Evolutionary conservation across 192 early-diverging fungal species (phyloP), one percentile per base, ranked within the genome.

Genomic region (Mortierella hygrophila): DNA sequence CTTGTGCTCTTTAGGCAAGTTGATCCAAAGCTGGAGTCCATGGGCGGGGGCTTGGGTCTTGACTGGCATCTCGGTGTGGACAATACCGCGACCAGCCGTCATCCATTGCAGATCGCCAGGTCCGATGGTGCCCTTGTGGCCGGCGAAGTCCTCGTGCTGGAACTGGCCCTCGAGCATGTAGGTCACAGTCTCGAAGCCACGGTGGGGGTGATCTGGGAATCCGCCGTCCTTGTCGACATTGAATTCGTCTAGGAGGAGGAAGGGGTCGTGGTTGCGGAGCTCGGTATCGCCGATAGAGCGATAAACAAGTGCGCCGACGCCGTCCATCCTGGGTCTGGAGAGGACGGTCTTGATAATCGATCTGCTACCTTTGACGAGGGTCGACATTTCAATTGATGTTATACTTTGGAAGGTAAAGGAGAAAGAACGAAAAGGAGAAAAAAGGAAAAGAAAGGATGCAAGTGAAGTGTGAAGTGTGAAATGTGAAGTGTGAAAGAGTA

Each of bases 271-370:
- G 70, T 76, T 76, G 6, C 75, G 75, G 41, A 76, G 75, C 37
- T 76, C 75, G 41, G 80, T 88, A 8, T 90, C 92, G 46, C 95
- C 95, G 68, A 98, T 94, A 20, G 93, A 91, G 9, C 97, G 92
- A 74, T 94, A 93, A n/a, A 98, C 96, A 70, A 88, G 89, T 44
- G 96, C 95, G 37, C 96, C 96, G 40, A 88, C 95, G 40, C 96
- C 96, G 77, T 98, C 97, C 70, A 90, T 88, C 87, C 92, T 90
- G 29, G 55, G 55, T 23, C 32, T 60, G 55, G 75, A 76, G 75
- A 76, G 75, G 13, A 76, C 75, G 44, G 75, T 29, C 40, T 68
- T 63, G 42, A 49, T 35, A 23, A 76, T 76, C 23, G 75, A 68
- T 46, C 75, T 38, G 3, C 57, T 65, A 4, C 41, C 47, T 68